phyloP scores from a whole-genome alignment of 208 protist genomes.

The Lotmaria passim region DNA sequence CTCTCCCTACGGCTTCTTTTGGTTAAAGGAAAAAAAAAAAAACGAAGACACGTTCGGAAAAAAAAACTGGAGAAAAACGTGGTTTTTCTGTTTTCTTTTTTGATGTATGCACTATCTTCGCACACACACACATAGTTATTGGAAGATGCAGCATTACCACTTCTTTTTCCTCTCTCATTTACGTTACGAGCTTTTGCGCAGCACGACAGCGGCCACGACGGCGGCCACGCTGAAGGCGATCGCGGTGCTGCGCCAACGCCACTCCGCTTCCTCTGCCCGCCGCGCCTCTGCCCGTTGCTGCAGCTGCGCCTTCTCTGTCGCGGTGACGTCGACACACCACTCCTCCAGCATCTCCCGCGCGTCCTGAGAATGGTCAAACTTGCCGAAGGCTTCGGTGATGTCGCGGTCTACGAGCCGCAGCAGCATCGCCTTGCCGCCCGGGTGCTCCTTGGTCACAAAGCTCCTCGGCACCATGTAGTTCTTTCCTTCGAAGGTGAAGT shows the following conservation, averaged over 20 bases:
- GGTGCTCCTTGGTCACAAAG: slow-evolving; percentile 43
- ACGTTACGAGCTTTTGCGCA: slow-evolving; percentile 26
- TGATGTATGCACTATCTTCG: background rate
- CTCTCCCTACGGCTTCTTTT: too few species aligned
- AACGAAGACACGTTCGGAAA: too few species aligned
- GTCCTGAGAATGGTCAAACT: slow-evolving; percentile 39
- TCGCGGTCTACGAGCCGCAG: slow-evolving; percentile 28
- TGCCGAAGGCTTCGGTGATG: slow-evolving; percentile 47
- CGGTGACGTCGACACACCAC: slow-evolving; percentile 25
- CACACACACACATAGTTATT: background rate
- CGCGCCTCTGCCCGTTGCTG: slow-evolving; percentile 23
- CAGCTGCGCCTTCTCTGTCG: slow-evolving; percentile 7
- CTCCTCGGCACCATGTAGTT: slow-evolving; percentile 37
- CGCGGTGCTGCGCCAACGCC: slow-evolving; percentile 44
- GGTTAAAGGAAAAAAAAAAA: too few species aligned
- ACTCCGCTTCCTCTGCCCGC: slow-evolving; percentile 32
- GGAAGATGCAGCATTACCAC: background rate
- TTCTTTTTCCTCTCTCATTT: background rate
- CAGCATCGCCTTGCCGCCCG: slow-evolving; percentile 37
- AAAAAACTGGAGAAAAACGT: background rate
- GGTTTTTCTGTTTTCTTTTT: background rate
- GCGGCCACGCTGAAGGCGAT: slow-evolving; percentile 41
- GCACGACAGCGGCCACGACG: slow-evolving; percentile 24
- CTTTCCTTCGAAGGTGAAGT: slow-evolving; percentile 36
- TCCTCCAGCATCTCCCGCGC: slow-evolving; percentile 35